Evolutionary conservation across 352 stramenopile genomes (phyloP), one percentile per base, ranked within the genome.

Genomic region (Globisporangium cederbergense): DNA sequence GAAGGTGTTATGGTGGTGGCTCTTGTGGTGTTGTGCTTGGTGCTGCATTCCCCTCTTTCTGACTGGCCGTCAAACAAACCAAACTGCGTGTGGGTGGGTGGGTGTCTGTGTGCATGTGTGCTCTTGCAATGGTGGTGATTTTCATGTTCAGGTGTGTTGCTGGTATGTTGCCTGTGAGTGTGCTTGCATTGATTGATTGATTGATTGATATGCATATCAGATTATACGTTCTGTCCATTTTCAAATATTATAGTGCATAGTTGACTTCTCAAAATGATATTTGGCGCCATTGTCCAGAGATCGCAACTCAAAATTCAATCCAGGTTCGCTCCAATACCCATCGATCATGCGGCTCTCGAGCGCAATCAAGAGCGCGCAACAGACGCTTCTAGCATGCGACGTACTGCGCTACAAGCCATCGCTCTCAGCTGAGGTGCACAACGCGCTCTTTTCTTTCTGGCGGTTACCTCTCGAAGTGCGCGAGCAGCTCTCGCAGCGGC

Each of bases 381-480:
- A 34, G 18, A 25, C 20, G 45, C 52, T 71, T 2, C 32, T 64
- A 18, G 45, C 28, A 13, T 14, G 14, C 5, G 45, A 55, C 22
- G 52, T 53, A 10, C 40, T 67, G 8, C 50, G 34, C 20, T 66
- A 65, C 58, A 16, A 3, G 30, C 74, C 77, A 38, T 86, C 81
- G n/a, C 66, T 90, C 3, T 85, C 81, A 25, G 62, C 49, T 53
- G 32, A 51, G 4, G 81, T 90, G 1, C 46, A 79, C 5, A 69
- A 88, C 36, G 64, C 67, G 30, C 61, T 90, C 30, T 78, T 80
- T 62, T 77, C 76, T 1, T 89, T 69, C 66, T 90, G 79, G 77
- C 74, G 73, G 47, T 65, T 88, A 4, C 59, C 77, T 9, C 13
- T 6, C 3, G 30, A 32, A 14, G 36, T 50, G 38, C 66, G 55